Percentiles rank a stretch among this genome's conserved stretches.
phyloP scores from a whole-genome alignment of 495 filamentous ascomycete genomes.

The Thozetella sp. region DNA sequence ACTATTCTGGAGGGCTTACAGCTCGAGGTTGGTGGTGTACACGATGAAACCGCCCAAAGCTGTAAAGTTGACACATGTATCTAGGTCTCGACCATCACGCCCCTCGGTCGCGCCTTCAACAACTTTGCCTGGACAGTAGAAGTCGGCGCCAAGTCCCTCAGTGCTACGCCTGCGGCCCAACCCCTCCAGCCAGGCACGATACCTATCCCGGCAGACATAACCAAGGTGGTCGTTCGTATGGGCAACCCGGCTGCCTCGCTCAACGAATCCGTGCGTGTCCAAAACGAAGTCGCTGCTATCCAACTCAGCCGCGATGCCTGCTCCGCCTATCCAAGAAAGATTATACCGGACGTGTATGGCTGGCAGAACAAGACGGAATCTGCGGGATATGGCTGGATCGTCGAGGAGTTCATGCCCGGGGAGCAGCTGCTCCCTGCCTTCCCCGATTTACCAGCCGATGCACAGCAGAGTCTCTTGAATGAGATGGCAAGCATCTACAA shows the following conservation, averaged over 20 bases:
- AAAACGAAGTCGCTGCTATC: neutral
- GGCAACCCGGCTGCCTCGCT: neutral
- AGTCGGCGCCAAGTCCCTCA: neutral
- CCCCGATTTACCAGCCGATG: neutral
- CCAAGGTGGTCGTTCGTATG: neutral
- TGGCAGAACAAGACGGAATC: neutral
- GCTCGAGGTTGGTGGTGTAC: neutral
- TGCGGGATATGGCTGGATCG: neutral
- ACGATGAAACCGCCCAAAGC: neutral
- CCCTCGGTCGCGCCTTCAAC: neutral
- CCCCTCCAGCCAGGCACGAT: slow-evolving; percentile 1
- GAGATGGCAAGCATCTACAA: slow-evolving; percentile 1
- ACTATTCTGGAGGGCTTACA: neutral
- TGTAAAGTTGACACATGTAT: neutral
- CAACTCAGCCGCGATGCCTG: neutral
- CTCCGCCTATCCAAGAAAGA: neutral
- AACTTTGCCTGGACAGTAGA: neutral
- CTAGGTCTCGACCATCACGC: neutral
- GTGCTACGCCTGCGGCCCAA: neutral
- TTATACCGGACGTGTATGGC: neutral
- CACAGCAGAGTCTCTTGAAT: neutral
- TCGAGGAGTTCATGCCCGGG: slow-evolving; percentile 1
- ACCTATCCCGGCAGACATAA: neutral
- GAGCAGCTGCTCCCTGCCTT: neutral
- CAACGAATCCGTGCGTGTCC: neutral